These are phyloP conservation scores for Taphrina flavorubra DNA, from an alignment of 1,139 yeast genomes.

Conservation along the genomic window DNA sequence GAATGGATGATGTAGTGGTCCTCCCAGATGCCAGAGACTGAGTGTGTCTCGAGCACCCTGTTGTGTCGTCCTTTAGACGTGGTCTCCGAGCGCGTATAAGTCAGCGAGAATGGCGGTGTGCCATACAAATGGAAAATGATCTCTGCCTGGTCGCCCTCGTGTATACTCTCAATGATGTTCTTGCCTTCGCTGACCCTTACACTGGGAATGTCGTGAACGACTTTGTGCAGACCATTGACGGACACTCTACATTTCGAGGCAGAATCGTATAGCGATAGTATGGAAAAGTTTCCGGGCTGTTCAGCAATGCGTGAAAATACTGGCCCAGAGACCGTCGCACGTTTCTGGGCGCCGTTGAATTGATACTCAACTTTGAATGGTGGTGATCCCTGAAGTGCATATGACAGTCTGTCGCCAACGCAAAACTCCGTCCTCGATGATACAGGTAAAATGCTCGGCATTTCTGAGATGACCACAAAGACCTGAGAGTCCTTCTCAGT, in stretches of 20 bases:
- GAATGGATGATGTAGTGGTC: constrained; percentile 74
- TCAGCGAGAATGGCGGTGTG: constrained; percentile 59
- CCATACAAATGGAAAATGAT: constrained; percentile 62
- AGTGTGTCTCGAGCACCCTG: constrained; percentile 74
- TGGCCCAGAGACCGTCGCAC: constrained; percentile 62
- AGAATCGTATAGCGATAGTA: constrained; percentile 76
- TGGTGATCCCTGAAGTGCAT: constrained; percentile 75
- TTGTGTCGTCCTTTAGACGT: constrained; percentile 51
- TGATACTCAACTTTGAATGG: constrained; percentile 78
- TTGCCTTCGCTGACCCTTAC: constrained; percentile 87
- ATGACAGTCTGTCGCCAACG: constrained; percentile 88
- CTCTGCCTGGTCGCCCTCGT: constrained; percentile 70
- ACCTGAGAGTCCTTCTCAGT: constrained; percentile 48
- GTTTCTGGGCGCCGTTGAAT: constrained; percentile 68
- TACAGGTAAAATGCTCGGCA: constrained; percentile 66
- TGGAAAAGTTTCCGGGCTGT: constrained; percentile 72
- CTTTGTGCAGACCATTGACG: constrained; percentile 59
- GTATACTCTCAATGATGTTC: constrained; percentile 75
- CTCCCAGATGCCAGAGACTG: constrained; percentile 71
- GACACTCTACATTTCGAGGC: constrained; percentile 74
- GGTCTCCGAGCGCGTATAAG: constrained; percentile 60
- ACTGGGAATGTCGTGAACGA: constrained; percentile 82
- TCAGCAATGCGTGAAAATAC: constrained; percentile 77
- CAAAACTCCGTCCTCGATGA: constrained; percentile 64
- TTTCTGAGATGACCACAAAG: constrained; percentile 69